Evolutionary conservation across 352 stramenopile genomes (phyloP), one percentile per base, ranked within the genome.

Genomic region (Pythium utonaiense): DNA sequence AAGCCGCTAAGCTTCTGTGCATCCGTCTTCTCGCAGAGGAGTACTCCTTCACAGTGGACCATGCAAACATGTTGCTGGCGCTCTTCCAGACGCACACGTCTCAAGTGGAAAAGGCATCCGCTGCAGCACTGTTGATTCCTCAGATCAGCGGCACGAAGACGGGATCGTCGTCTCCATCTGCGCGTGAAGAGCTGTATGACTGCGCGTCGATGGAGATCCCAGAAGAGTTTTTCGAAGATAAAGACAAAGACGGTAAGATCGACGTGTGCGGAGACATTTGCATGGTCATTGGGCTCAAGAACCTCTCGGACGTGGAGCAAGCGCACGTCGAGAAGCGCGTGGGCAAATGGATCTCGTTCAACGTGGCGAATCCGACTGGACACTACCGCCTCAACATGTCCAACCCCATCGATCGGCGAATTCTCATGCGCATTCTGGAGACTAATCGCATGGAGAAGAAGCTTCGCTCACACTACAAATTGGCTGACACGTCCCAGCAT

Each of bases 261-360:
- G 82, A 91, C 44, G 80, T 88, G 7, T 91, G 82, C 40, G 79
- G 82, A 6, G 82, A 91, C 64, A 89, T 91, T 25, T 89, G 79
- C 50, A 78, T 89, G 45, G 75, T 88, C 4, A 75, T 91, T n/a
- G 82, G 82, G 5, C 71, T 91, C 10, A 74, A 71, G 48, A 75
- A 77, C 41, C 57, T 91, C 0, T 88, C 77, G 6, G 80, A 82
- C 36, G 62, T 91, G 36, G 82, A 91, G 57, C 82, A 91, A 60
- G 72, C 65, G 13, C 75, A 87, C 47, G 78, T 89, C 9, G 82
- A 89, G 52, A 72, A 81, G 51, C 81, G 83, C 16, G 78, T 91
- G 7, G 82, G 80, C 34, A 89, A 89, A 49, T 91, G 82, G 82
- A 81, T 89, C 54, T 88, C 79, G 1, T 89, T 91, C 55, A 89